Percentiles rank a stretch among this genome's conserved stretches.
phyloP scores from a whole-genome alignment of 192 early-diverging fungal genomes.

The Globomyces pollinis-pini region DNA sequence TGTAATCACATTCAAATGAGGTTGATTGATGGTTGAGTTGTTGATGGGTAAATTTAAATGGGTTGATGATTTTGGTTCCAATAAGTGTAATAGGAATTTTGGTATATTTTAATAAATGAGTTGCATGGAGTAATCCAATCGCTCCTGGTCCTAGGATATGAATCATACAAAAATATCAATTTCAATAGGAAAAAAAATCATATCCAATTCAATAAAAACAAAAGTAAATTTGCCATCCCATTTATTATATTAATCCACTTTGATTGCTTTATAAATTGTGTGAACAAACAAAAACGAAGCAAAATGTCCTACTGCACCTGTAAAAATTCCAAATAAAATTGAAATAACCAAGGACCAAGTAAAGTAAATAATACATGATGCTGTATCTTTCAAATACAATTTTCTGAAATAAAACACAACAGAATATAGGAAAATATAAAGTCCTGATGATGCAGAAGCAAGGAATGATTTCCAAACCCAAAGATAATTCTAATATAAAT shows the following conservation, averaged over 20 bases:
- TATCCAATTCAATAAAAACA: neutral
- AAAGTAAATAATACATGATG: slow-evolving; percentile 67
- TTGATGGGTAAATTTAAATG: neutral
- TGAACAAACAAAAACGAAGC: slow-evolving; percentile 57
- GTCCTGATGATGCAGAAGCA: slow-evolving; percentile 56
- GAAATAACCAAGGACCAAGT: slow-evolving; percentile 56
- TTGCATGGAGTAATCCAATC: slow-evolving; percentile 59
- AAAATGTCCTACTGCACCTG: slow-evolving; percentile 67
- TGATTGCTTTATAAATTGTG: slow-evolving; percentile 67
- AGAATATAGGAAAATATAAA: slow-evolving; percentile 75
- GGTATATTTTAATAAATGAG: slow-evolving; percentile 39
- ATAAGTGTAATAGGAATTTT: neutral
- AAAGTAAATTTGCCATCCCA: neutral
- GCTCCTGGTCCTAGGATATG: slow-evolving; percentile 66
- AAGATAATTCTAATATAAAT: slow-evolving; percentile 48
- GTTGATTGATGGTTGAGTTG: neutral
- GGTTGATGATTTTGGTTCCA: neutral
- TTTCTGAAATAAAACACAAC: slow-evolving; percentile 36
- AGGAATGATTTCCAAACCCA: slow-evolving; percentile 89
- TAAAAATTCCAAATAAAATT: slow-evolving; percentile 55
- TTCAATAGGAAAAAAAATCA: neutral
- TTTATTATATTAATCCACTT: slow-evolving; percentile 52
- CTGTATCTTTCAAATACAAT: slow-evolving; percentile 3
- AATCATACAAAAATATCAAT: no score
- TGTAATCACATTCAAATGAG: neutral